Evolutionary conservation across 1,284 basidiomycete species (phyloP).

Genomic region (Cryptococcus sp.): DNA sequence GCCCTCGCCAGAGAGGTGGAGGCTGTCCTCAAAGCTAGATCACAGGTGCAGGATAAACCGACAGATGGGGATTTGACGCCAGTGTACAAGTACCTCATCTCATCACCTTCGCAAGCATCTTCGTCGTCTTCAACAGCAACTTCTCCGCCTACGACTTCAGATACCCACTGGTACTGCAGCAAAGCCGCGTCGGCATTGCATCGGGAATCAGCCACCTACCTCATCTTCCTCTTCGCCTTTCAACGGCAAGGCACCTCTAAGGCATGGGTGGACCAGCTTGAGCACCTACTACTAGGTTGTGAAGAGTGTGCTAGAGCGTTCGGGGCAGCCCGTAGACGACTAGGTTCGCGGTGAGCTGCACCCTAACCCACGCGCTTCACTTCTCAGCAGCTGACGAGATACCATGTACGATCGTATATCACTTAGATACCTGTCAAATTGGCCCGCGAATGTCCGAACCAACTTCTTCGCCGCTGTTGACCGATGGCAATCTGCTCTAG

Average conservation of each 20-base stretch:
- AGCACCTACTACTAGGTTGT: slow-evolving; percentile 63
- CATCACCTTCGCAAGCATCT: slow-evolving; percentile 10
- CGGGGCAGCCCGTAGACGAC: slow-evolving; percentile 63
- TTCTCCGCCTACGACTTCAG: not conserved
- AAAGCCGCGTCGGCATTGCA: slow-evolving; percentile 26
- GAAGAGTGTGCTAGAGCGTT: slow-evolving; percentile 67
- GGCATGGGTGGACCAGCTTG: slow-evolving; percentile 64
- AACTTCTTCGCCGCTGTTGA: slow-evolving; percentile 68
- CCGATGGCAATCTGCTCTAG: slow-evolving; percentile 60
- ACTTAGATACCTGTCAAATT: slow-evolving; percentile 45
- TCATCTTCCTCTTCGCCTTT: slow-evolving; percentile 77
- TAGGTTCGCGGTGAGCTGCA: slow-evolving; percentile 66
- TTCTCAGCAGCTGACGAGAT: not conserved
- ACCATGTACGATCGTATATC: not conserved
- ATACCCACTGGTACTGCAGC: slow-evolving; percentile 45
- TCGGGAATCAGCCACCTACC: slow-evolving; percentile 65
- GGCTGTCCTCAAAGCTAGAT: slow-evolving; percentile 36
- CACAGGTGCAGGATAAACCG: slow-evolving; percentile 27
- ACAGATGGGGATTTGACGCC: slow-evolving; percentile 59
- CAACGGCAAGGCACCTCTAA: slow-evolving; percentile 60
- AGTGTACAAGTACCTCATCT: slow-evolving; percentile 61
- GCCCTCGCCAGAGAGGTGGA: slow-evolving; percentile 28
- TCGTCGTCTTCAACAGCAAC: slow-evolving; percentile 10
- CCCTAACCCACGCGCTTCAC: not conserved
- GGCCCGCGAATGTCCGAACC: slow-evolving; percentile 51